Conservation (phyloP, 495 filamentous ascomycete genomes). For the Lindgomyces ingoldianus region DNA sequence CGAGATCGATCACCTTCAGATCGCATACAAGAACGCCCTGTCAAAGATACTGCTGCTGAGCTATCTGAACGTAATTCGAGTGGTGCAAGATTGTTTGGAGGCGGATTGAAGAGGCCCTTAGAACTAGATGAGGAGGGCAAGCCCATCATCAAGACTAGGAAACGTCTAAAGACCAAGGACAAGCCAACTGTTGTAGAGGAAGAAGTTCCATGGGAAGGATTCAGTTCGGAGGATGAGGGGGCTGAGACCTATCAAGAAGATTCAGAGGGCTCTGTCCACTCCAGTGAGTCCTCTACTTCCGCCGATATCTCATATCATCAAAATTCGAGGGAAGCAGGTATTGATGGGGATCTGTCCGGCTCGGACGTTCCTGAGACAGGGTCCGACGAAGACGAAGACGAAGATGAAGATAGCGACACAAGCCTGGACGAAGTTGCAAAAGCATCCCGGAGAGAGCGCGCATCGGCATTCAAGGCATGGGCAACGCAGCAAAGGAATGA, state of each 20-base stretch:
- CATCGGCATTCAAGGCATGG: conserved; percentile 91
- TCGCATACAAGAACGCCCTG: conserved; percentile 5
- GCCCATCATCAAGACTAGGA: conserved; percentile 73
- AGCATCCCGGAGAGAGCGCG: conserved; percentile 44
- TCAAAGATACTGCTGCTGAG: conserved; percentile 34
- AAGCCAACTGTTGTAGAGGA: conserved; percentile 26
- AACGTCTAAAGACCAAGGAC: conserved; percentile 35
- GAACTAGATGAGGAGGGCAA: conserved; percentile 74
- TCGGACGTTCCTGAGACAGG: too few relatives aligned
- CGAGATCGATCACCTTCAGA: conserved; percentile 8
- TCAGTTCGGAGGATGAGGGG: conserved; percentile 43
- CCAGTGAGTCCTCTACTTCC: not conserved
- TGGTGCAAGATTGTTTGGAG: conserved; percentile 56
- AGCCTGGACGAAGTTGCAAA: conserved; percentile 31
- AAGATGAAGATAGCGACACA: conserved; percentile 49
- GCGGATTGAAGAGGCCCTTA: conserved; percentile 83
- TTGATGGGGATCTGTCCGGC: not conserved
- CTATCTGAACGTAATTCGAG: not conserved
- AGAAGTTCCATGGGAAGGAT: conserved; percentile 63
- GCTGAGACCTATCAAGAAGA: not conserved
- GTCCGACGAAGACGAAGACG: conserved; percentile 33
- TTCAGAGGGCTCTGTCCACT: too few relatives aligned
- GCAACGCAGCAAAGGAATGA: conserved; percentile 82
- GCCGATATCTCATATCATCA: not conserved
- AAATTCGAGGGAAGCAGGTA: conserved; percentile 14